Evolutionary conservation across 2,329 filamentous ascomycete genomes (phyloP).

Genomic region (Aspergillus japonicus): DNA sequence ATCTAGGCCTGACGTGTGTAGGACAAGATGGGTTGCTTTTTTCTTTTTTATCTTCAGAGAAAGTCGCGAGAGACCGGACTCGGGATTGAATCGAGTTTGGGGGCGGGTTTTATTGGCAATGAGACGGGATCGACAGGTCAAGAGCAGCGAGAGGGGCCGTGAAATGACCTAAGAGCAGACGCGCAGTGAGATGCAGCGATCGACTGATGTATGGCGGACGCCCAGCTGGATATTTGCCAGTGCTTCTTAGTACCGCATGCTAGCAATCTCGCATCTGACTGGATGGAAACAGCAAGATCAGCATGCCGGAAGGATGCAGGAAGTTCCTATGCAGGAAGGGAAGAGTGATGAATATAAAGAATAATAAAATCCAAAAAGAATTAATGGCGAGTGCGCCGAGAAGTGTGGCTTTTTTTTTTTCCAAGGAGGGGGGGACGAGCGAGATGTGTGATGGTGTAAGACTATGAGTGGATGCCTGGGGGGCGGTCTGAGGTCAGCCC

Average conservation of each 20-base stretch:
- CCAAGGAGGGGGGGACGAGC: background rate
- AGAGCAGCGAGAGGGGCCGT: constrained; percentile 1
- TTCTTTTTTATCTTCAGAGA: constrained; percentile 4
- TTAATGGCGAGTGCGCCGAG: background rate
- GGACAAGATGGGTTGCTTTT: background rate
- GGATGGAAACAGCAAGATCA: constrained; percentile 15
- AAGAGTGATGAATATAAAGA: constrained; percentile 9
- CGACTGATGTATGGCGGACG: constrained; percentile 14
- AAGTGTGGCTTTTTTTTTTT: background rate
- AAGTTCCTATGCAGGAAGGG: constrained; percentile 5
- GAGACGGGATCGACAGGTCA: background rate
- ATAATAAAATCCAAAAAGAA: background rate
- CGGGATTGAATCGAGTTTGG: background rate
- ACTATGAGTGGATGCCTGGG: constrained; percentile 7
- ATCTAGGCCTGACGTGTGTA: constrained; percentile 6
- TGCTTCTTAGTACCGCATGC: constrained; percentile 24
- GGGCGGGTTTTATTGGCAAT: background rate
- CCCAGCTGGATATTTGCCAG: constrained; percentile 16
- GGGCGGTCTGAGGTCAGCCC: constrained; percentile 20
- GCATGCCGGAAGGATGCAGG: constrained; percentile 9
- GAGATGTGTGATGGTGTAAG: constrained; percentile 2
- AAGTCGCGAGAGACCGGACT: constrained; percentile 2
- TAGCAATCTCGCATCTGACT: constrained; percentile 20
- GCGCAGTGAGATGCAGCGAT: constrained; percentile 10
- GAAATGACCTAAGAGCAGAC: constrained; percentile 2